phyloP scores from a whole-genome alignment of 1,139 yeast species.

The Candida sojae region DNA sequence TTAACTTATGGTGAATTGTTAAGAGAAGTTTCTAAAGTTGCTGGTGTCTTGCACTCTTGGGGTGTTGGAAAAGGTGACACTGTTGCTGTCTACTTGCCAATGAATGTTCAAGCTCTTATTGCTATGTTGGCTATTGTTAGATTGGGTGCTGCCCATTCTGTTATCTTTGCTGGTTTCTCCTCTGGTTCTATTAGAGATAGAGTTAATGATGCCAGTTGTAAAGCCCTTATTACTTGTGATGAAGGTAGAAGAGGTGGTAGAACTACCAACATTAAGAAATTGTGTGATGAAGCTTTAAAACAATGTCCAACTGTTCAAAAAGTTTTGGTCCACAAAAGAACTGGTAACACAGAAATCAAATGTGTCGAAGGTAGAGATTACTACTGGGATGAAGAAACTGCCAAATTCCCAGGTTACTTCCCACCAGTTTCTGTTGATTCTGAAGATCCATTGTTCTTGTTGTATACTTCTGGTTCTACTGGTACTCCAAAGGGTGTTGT shows the following conservation, averaged over 20 bases:
- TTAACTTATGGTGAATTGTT: constrained; percentile 73
- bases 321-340: constrained; percentile 72
- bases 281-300: constrained; percentile 78
- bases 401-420: constrained; percentile 63
- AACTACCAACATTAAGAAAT: constrained; percentile 77
- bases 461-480: constrained; percentile 70
- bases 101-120: constrained; percentile 80
- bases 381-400: constrained; percentile 81
- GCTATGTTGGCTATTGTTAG: constrained; percentile 74
- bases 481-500: constrained; percentile 72
- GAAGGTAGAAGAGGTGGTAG: constrained; percentile 84
- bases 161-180: constrained; percentile 84
- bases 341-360: constrained; percentile 68
- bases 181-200: constrained; percentile 77
- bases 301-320: constrained; percentile 67
- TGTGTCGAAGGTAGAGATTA: constrained; percentile 64
- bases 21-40: constrained; percentile 67
- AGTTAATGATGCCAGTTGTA: constrained; percentile 73
- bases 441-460: constrained; percentile 64
- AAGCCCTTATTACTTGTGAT: constrained; percentile 74
- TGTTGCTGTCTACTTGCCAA: constrained; percentile 83
- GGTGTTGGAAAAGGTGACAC: constrained; percentile 83
- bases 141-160: constrained; percentile 82
- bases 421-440: constrained; percentile 62
- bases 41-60: constrained; percentile 62